Percentiles rank a stretch among this genome's conserved stretches.
Evolutionary conservation across 805 yeast species (phyloP).

Genomic region (Trichomonascus vanleenenianus): DNA sequence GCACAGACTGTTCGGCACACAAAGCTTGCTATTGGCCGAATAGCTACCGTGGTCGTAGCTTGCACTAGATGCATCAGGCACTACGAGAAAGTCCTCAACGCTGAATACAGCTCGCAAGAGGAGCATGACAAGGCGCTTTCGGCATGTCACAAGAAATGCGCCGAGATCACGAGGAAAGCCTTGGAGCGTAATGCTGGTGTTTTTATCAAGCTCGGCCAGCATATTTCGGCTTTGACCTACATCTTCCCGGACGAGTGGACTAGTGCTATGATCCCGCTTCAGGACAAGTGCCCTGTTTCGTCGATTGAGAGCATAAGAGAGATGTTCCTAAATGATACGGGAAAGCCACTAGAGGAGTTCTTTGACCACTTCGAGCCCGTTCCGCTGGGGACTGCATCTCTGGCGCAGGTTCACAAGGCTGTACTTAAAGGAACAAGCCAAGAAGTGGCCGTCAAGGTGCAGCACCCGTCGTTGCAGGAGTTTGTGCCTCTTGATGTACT

Average conservation of each 20-base stretch:
- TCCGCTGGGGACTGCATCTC: conserved; percentile 93
- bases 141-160: conserved; percentile 67
- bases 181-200: conserved; percentile 84
- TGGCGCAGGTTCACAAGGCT: conserved; percentile 93
- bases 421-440: conserved; percentile 48
- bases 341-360: conserved; percentile 47
- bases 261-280: conserved; percentile 83
- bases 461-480: conserved; percentile 79
- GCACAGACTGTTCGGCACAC: conserved; percentile 18
- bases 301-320: conserved; percentile 57
- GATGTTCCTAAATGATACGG: conserved; percentile 65
- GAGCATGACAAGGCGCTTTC: conserved; percentile 46
- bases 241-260: conserved; percentile 93
- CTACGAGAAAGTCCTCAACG: conserved; percentile 51
- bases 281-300: conserved; percentile 82
- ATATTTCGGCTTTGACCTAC: conserved; percentile 85
- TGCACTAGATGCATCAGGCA: conserved; percentile 63
- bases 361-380: conserved; percentile 57
- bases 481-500: conserved; percentile 87
- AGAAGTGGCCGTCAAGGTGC: conserved; percentile 88
- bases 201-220: conserved; percentile 92
- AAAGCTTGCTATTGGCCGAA: conserved; percentile 21
- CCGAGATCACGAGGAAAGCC: conserved; percentile 69
- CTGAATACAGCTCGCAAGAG: conserved; percentile 36
- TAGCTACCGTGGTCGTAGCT: conserved; percentile 37